Base-by-base conservation (phyloP, 805 yeast genomes). In the Phaffomyces opuntiae region DNA sequence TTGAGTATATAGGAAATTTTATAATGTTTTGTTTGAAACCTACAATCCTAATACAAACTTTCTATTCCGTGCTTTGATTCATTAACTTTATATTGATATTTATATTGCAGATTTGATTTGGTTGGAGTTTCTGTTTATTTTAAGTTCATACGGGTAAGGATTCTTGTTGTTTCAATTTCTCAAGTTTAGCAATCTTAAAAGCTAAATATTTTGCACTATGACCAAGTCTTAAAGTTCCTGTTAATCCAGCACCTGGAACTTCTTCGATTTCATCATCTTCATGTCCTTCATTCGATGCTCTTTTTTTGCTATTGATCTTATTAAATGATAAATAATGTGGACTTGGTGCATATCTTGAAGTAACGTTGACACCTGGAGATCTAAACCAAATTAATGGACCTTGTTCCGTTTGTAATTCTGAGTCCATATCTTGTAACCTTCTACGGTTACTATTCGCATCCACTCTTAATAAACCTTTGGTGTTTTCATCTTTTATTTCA, bases 171-270 rank as follows among this genome's bases (percentile, higher is more conserved):
- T 37, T 27, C 8, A 9, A 37, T 12, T 40, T 36, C n/a, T 36
- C 44, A 9, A 9, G 31, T 29, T 29, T 29, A 29, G 31, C 31
- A 11, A 29, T 29, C 31, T 74, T 78, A 75, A 75, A 80, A 2
- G 87, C 86, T 59, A 88, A 62, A 58, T 85, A 89, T 56, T 73
- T 72, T 2, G 88, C 87, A 43, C 85, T 77, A 56, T 87, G 95
- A 7, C 95, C 88, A 34, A 81, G 59, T 34, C 74, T 74, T 26
- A 62, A 52, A 4, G 57, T 48, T 11, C 61, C 62, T 12, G 47
- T 52, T 25, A 52, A 38, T 43, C 56, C 72, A 44, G 9, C 64
- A 2, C 61, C 61, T 9, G 59, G 55, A 17, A 19, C 50, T 29
- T 48, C 47, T 3, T 38, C 43, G 16, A 38, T 40, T n/a, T 44